These are phyloP conservation scores for Cryptomeria japonica DNA, from an alignment of 75 land plant genomes.

Conservation along the genomic window DNA sequence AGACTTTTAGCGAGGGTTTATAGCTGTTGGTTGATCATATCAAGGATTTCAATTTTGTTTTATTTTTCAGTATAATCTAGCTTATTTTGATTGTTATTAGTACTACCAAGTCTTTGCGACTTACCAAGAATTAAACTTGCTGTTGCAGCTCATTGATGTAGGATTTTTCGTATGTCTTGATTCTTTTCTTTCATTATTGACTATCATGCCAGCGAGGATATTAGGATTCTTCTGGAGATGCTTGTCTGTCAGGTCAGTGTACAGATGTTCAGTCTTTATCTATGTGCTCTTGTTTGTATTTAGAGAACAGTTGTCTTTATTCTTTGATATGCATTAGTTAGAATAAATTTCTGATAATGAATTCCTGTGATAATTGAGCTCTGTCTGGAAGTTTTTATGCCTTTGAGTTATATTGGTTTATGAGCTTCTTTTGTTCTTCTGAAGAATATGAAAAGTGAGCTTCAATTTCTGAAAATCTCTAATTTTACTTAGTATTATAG, in stretches of 20 bases:
- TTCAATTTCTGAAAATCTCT: background rate
- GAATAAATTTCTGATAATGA: background rate
- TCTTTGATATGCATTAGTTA: background rate
- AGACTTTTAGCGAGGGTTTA: background rate
- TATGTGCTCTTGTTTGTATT: background rate
- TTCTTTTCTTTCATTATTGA: conserved; percentile 88
- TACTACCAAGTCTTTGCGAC: background rate
- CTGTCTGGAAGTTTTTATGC: background rate
- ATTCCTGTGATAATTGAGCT: background rate
- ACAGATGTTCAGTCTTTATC: background rate
- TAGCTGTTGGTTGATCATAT: background rate
- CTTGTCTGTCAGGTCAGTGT: conserved; percentile 48
- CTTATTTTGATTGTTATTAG: background rate
- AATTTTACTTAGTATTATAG: background rate
- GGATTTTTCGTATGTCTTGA: conserved; percentile 96
- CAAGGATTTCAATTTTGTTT: background rate
- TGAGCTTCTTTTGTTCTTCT: background rate
- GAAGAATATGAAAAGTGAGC: background rate
- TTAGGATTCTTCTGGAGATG: conserved; percentile 59
- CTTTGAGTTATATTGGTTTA: background rate
- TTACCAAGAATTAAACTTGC: background rate
- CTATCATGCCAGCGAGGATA: conserved; percentile 89
- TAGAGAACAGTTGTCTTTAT: background rate
- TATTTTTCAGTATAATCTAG: background rate
- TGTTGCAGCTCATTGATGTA: conserved; percentile 88